Evolutionary conservation across 768 basidiomycete genomes (phyloP), one percentile per base, ranked within the genome.

Genomic region (Hydnum rufescens): DNA sequence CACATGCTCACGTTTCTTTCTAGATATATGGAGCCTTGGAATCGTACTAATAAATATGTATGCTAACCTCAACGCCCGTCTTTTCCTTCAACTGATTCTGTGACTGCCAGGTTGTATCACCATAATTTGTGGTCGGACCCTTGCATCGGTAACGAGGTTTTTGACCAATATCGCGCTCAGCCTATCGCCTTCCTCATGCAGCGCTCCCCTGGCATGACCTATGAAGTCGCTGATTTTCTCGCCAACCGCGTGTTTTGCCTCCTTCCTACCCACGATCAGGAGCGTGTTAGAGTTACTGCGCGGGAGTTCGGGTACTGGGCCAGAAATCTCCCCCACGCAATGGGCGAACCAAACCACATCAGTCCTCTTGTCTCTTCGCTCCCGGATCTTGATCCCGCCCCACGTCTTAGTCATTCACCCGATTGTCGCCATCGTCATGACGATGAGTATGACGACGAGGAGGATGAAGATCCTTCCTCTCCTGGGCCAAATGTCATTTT

Each of bases 11-110:
- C n/a, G n/a, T n/a, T n/a, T n/a, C n/a, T n/a, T 47, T 47, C 8
- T 26, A 47, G 93, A 99, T 67, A 89, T 99, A 51, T 99, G 89
- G 93, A 96, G 93, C 25, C 74, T 99, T 59, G 93, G 93, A 57
- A 95, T 99, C 64, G 95, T 99, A 58, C 77, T 99, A 60, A 87
- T 99, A 74, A 99, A 99, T 66, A 92, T 97, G 87, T 85, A 59
- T 32, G 78, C 71, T 22, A 47, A 39, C 36, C 36, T 39, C 36
- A 13, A 13, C 36, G 36, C 22, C 22, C 22, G 13, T 39, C 36
- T 39, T 22, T 39, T 39, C 36, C 22, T 22, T 39, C 36, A 13
- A 13, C 36, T 22, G 13, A 39, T 39, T 13, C 36, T 39, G 36
- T 47, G 16, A 8, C 25, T 47, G 8, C 44, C 59, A 86, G 85